Evolutionary conservation across 306 rosid genomes (phyloP), one percentile per base, ranked within the genome.

Genomic region (Dryas octopetala): DNA sequence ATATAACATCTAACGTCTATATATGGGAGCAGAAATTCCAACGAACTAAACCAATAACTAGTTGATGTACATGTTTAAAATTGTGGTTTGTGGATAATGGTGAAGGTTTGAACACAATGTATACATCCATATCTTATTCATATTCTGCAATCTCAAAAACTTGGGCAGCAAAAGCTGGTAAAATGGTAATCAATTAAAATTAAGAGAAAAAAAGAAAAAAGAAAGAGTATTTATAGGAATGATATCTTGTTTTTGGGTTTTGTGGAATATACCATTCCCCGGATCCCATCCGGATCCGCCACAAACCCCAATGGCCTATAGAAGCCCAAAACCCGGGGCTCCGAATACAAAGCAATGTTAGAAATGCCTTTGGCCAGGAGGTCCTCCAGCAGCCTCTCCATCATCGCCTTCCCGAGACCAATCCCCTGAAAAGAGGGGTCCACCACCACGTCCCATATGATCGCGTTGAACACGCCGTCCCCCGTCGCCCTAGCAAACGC

Each of bases 401-500:
- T 84, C n/a, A 91, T 87, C 0, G 93, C 96, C 62, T 89, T 90
- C 12, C 98, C 98, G 9, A 89, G 65, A 2, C 98, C 97, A 19
- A 91, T 72, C 66, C 98, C 98, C 73, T 94, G 98, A 43, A 87
- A 91, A n/a, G 97, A 91, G 0, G 98, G 98, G 43, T 91, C 96
- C 60, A 94, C 97, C 60, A 91, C 97, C 46, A 94, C 97, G 79
- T 91, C 97, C 95, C 97, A 91, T 28, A 94, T 90, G 23, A 94
- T 94, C 12, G 97, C 96, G 67, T 91, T 91, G 90, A 94, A 91
- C 2, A 94, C 97, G 0, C 97, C 96, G 74, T 94, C 98, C 3
- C 98, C 98, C 1, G 96, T 94, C 5, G 98, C 98, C 17, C 95
- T 78, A 6, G 97, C 95, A 53, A 91, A 94, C 59, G 98, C 98